These are phyloP conservation scores for Cyberlindnera xishuangbannaensis DNA, from an alignment of 805 yeast species.

Conservation along the genomic window DNA sequence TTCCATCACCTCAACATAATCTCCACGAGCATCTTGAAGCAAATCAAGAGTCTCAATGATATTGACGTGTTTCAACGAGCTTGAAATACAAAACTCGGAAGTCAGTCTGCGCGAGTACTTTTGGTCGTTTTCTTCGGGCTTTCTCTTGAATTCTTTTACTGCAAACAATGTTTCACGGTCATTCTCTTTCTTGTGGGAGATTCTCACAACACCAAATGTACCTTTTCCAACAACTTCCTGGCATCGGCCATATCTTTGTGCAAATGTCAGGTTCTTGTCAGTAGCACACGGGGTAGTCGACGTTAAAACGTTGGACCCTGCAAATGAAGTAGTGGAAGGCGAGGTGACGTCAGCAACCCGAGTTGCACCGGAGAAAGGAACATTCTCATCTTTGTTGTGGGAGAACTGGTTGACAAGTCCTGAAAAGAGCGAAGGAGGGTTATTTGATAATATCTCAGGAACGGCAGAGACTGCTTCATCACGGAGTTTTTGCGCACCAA, in stretches of 20 bases:
- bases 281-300: neutral
- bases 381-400: conserved; percentile 37
- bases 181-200: conserved; percentile 63
- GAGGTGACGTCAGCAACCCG: conserved; percentile 15
- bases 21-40: conserved; percentile 75
- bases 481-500: conserved; percentile 68
- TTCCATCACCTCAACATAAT: conserved; percentile 82
- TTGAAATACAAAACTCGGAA: conserved; percentile 76
- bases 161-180: conserved; percentile 59
- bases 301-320: neutral
- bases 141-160: conserved; percentile 76
- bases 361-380: conserved; percentile 32
- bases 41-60: conserved; percentile 74
- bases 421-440: conserved; percentile 69
- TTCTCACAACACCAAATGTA: conserved; percentile 87
- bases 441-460: conserved; percentile 51
- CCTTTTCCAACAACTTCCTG: conserved; percentile 94
- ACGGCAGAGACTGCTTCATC: conserved; percentile 71
- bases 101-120: conserved; percentile 70
- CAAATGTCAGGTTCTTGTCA: conserved; percentile 42
- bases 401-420: conserved; percentile 58
- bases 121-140: conserved; percentile 54
- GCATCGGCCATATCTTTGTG: conserved; percentile 88
- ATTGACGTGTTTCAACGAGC: conserved; percentile 70
- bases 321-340: conserved; percentile 1